Conservation (phyloP, 2,329 filamentous ascomycete species). For the Pseudogymnoascus sp. region DNA sequence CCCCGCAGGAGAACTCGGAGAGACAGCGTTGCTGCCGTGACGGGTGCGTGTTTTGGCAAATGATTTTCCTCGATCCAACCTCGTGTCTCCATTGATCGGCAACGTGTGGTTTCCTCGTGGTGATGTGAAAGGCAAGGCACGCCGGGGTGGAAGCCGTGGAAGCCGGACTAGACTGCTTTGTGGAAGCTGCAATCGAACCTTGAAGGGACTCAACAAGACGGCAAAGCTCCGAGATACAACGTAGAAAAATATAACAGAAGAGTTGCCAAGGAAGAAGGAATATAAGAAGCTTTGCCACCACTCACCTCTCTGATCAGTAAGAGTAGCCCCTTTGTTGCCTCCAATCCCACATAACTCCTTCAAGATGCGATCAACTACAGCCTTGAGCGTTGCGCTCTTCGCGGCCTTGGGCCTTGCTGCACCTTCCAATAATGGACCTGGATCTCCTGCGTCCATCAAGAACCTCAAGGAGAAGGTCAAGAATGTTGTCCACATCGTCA, state of each 20-base stretch:
- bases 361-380: not conserved
- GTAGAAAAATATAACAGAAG: not conserved
- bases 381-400: not conserved
- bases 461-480: slow-evolving; percentile 38
- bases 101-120: slow-evolving; percentile 1
- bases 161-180: not conserved
- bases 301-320: not conserved
- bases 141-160: not conserved
- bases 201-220: not conserved
- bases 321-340: not conserved
- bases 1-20: not conserved
- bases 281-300: not conserved
- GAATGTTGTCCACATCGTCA: slow-evolving; percentile 41
- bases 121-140: not conserved
- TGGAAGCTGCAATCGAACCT: not conserved
- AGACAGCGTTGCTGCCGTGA: not conserved
- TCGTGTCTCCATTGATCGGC: slow-evolving; percentile 1
- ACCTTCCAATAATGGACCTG: slow-evolving; percentile 15
- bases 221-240: not conserved
- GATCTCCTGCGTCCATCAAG: slow-evolving; percentile 27
- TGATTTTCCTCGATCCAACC: not conserved
- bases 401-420: not conserved
- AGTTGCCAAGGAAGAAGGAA: not conserved
- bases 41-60: not conserved
- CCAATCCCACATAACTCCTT: not conserved